Evolutionary conservation across 2,329 filamentous ascomycete species (phyloP).

Genomic region (Chlorencoelia australis): DNA sequence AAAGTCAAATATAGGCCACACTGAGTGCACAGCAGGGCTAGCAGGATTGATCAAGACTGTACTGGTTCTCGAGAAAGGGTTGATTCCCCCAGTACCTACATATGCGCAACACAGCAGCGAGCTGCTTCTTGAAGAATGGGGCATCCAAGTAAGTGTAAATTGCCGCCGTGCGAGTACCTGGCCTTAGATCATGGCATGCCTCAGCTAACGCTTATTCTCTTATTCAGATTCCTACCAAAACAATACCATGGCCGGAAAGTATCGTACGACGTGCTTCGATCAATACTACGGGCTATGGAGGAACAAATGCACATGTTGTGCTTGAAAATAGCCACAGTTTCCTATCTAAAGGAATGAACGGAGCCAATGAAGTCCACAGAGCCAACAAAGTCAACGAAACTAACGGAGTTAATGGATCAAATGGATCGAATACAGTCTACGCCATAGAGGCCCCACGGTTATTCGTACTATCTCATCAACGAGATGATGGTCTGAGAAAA

Average conservation of each 20-base stretch:
- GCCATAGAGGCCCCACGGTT: too few relatives aligned
- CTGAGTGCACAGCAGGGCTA: slow-evolving; percentile 16
- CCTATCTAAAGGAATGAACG: too few relatives aligned
- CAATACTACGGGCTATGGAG: slow-evolving; percentile 22
- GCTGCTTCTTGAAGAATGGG: slow-evolving; percentile 20
- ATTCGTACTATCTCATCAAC: too few relatives aligned
- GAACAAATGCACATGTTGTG: slow-evolving; percentile 16
- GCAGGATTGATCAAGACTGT: slow-evolving; percentile 15
- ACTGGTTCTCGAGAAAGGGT: slow-evolving; percentile 20
- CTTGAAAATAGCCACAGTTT: too few relatives aligned
- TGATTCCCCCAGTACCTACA: slow-evolving; percentile 24
- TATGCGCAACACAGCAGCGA: slow-evolving; percentile 1
- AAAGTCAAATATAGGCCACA: slow-evolving; percentile 24
- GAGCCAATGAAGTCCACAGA: neutral
- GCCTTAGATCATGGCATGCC: slow-evolving; percentile 17
- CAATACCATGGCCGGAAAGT: slow-evolving; percentile 1
- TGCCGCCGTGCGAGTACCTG: too few relatives aligned
- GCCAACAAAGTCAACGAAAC: neutral
- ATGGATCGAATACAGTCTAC: neutral
- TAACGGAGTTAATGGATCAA: neutral
- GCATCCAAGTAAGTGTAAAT: slow-evolving; percentile 27
- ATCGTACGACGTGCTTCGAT: slow-evolving; percentile 10
- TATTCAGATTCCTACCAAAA: neutral
- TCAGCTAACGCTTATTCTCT: neutral
- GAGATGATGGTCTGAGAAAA: too few relatives aligned